These are phyloP conservation scores for Candida sp. DNA, from an alignment of 1,139 yeast genomes.

Conservation along the genomic window DNA sequence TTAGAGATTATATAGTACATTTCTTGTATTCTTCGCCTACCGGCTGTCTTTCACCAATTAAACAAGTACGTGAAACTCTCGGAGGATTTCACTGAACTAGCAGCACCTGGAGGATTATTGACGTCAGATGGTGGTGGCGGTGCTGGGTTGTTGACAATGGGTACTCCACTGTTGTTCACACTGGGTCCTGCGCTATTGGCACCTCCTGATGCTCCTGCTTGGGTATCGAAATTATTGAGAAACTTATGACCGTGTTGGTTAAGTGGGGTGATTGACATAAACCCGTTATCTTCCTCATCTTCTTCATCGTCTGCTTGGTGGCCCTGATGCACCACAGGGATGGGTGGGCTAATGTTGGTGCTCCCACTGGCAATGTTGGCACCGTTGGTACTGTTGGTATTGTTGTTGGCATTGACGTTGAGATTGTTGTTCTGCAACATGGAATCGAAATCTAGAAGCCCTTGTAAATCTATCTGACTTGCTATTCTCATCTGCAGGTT, in stretches of 20 bases:
- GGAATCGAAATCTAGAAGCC: slow-evolving; percentile 13
- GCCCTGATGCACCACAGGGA: background rate
- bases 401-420: background rate
- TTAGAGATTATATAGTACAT: too few relatives aligned
- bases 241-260: slow-evolving; percentile 21
- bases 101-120: slow-evolving; percentile 28
- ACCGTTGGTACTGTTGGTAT: background rate
- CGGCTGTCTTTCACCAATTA: background rate
- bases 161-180: slow-evolving; percentile 15
- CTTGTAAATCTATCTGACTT: slow-evolving; percentile 14
- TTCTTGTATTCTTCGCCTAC: background rate
- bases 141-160: too few relatives aligned
- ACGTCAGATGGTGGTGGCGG: too few relatives aligned
- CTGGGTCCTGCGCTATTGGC: slow-evolving; percentile 10
- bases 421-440: background rate
- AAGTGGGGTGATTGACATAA: slow-evolving; percentile 18
- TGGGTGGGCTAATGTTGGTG: background rate
- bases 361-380: background rate
- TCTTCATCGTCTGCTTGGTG: slow-evolving; percentile 16
- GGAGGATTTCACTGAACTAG: slow-evolving; percentile 7
- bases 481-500: slow-evolving; percentile 12
- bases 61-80: background rate
- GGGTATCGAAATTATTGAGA: slow-evolving; percentile 3
- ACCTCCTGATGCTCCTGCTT: slow-evolving; percentile 9
- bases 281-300: slow-evolving; percentile 11